Base-by-base conservation (phyloP, 1,284 basidiomycete species). In the Anthracocystis setariae region DNA sequence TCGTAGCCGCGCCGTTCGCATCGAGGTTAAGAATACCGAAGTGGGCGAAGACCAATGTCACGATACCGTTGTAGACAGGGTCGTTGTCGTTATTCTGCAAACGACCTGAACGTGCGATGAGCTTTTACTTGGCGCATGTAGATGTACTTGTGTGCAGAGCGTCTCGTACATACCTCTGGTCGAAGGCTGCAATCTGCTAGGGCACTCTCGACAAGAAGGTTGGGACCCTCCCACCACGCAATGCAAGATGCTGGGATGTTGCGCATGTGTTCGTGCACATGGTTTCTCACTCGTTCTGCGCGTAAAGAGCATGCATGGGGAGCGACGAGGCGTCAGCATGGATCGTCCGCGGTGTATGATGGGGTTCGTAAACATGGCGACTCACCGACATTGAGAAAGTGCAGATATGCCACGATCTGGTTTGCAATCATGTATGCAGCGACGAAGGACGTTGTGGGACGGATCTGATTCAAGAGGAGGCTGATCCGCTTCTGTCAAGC, bases 321-420 rank as follows among this genome's bases (percentile, higher is more conserved):
- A 29, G 12, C 37, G 50, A 27, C 32, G 44, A 15, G 25, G 9
- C 20, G 37, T 47, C 27, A 33, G 20, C 37, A 54, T 9, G 20
- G 24, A 35, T 46, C 44, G 24, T 39, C 15, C 13, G 8, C 40
- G 25, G 23, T n/a, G 33, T 8, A 20, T 20, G 15, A 8, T 13
- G 21, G 2, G 15, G 32, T 17, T 4, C 29, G 15, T 46, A 25
- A 12, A 13, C 1, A 43, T 20, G 17, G 12, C n/a, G 29, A 29
- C 29, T 29, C 29, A 65, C 62, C 55, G 8, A 53, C 32, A 29
- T 65, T 57, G 43, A 65, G 29, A 23, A 65, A 65, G 35, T 39
- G 55, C 13, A 65, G 42, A 20, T 65, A 54, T 2, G 62, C 55
- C 2, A 49, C 21, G 20, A 58, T 50, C 43, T 65, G 62, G 15